These are phyloP conservation scores for Pleurotus pulmonarius DNA, from an alignment of 768 basidiomycete genomes.

Conservation along the genomic window DNA sequence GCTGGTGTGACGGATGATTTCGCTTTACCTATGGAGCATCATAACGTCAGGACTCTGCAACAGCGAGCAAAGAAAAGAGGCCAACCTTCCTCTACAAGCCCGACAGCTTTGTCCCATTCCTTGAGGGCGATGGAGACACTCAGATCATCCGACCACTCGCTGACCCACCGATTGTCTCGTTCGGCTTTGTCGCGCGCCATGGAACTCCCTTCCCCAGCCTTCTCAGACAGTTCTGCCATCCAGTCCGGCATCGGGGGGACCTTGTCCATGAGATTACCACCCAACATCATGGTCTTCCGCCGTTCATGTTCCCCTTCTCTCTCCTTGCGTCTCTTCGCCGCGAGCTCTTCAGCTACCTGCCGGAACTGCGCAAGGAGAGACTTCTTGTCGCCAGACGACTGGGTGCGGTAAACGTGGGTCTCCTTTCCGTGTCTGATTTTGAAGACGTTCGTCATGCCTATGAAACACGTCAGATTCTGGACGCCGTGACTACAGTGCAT, in stretches of 20 bases:
- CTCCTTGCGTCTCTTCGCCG: conserved; percentile 86
- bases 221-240: conserved; percentile 65
- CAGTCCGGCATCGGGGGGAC: conserved; percentile 70
- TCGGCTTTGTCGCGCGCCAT: conserved; percentile 73
- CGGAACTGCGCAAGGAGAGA: conserved; percentile 80
- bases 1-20: conserved; percentile 53
- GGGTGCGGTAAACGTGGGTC: conserved; percentile 90
- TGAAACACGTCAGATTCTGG: conserved; percentile 6
- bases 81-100: conserved; percentile 77
- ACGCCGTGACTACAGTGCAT: not conserved
- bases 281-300: conserved; percentile 72
- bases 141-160: conserved; percentile 88
- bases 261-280: conserved; percentile 18
- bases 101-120: conserved; percentile 86
- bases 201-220: conserved; percentile 47
- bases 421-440: conserved; percentile 93
- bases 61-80: not conserved
- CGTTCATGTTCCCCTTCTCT: conserved; percentile 91
- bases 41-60: not conserved
- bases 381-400: conserved; percentile 81
- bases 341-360: conserved; percentile 88
- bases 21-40: conserved; percentile 44
- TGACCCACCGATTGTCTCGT: conserved; percentile 80
- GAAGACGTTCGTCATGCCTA: conserved; percentile 92
- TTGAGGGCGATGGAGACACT: conserved; percentile 88